These are phyloP conservation scores for Anthracocystis panici-leucophaei DNA, from an alignment of 1,284 basidiomycete species.

Conservation along the genomic window DNA sequence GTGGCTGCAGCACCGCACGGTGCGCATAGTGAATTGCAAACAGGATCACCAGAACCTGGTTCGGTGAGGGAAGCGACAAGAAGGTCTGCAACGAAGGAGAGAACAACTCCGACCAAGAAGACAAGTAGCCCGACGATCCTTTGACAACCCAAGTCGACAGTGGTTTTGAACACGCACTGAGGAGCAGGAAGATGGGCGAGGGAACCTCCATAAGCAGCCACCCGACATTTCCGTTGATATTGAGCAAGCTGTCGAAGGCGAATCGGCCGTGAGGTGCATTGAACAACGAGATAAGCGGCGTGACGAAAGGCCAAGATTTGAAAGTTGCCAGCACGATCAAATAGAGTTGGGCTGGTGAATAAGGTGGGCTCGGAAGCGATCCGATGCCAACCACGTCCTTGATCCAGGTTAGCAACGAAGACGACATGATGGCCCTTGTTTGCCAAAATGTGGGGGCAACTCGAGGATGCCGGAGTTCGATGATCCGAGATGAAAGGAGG, in stretches of 20 bases:
- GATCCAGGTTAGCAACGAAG: slow-evolving; percentile 33
- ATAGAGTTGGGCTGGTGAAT: slow-evolving; percentile 54
- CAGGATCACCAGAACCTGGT: slow-evolving; percentile 75
- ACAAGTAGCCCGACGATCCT: slow-evolving; percentile 19
- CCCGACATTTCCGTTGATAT: slow-evolving; percentile 71
- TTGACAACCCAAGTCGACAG: slow-evolving; percentile 69
- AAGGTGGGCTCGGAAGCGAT: slow-evolving; percentile 41
- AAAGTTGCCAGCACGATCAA: slow-evolving; percentile 65
- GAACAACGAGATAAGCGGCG: slow-evolving; percentile 72
- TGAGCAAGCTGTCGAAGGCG: slow-evolving; percentile 53
- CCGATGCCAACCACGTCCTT: slow-evolving; percentile 44
- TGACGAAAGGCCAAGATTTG: slow-evolving; percentile 71
- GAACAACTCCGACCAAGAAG: slow-evolving; percentile 39
- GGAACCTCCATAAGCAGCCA: slow-evolving; percentile 89
- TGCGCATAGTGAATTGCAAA: slow-evolving; percentile 85
- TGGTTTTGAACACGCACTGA: slow-evolving; percentile 69
- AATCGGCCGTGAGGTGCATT: slow-evolving; percentile 85
- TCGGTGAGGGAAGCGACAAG: slow-evolving; percentile 71
- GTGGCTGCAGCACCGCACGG: slow-evolving; percentile 83
- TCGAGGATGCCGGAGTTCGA: background rate
- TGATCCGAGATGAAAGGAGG: background rate
- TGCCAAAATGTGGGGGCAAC: background rate
- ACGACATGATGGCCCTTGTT: slow-evolving; percentile 15
- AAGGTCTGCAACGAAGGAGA: slow-evolving; percentile 64
- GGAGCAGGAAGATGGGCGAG: slow-evolving; percentile 76